Evolutionary conservation across 768 basidiomycete species (phyloP), one percentile per base, ranked within the genome.

Genomic region (Sutorius australiensis): DNA sequence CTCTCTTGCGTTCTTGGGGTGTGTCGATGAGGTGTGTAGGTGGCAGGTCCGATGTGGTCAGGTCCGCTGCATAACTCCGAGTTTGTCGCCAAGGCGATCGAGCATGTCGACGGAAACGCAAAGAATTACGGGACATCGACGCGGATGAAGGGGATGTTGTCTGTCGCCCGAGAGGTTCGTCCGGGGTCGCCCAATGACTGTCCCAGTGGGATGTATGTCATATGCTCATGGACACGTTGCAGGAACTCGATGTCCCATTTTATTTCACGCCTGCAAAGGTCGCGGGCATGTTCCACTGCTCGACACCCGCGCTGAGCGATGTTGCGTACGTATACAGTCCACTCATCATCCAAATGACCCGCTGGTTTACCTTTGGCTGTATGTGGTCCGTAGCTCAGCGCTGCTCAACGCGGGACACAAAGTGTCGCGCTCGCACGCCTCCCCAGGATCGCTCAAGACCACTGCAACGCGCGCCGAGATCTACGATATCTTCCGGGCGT

Each of bases 41-140:
- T 94, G 33, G 92, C 89, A 17, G 97, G 97, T 2, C 97, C 97
- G 0, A 95, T 99, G 90, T 98, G 97, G 97, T 84, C 88, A 6
- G 94, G 87, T 1, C 82, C 87, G 1, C 71, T 99, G 21, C 97
- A 99, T 63, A 80, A 93, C 64, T 60, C 73, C 2, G 75, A 74
- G 6, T 99, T 98, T 61, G 77, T 92, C 6, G 67, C 72, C n/a
- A 81, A 81, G 57, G 85, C 95, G 13, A 73, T 97, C 30, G 74
- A 79, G 19, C 89, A 94, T 61, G 73, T 95, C 12, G 82, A 86
- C 51, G 69, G 66, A 14, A 79, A 86, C 56, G 67, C 80, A 56
- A 74, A 76, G 37, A 78, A 77, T 37, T 98, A 94, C 63, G 86
- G 87, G 10, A 98, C 95, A 0, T 77, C 81, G 14, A 61, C 79